Base-by-base conservation (phyloP, 495 filamentous ascomycete species). In the Aspergillus kassunensis region DNA sequence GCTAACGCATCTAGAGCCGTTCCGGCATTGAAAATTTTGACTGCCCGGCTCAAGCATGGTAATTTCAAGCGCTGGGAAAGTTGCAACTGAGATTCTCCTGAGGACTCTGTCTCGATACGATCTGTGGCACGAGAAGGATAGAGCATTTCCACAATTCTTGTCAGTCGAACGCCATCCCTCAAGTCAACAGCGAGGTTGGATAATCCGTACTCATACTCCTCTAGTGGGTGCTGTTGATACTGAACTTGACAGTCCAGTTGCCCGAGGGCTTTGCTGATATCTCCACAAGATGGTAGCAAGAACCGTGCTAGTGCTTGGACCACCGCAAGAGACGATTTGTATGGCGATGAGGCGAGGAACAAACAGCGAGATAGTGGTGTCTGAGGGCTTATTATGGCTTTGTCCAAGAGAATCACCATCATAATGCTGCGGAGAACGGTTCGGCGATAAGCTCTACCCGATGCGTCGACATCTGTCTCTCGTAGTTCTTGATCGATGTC, bases 161-260 rank as follows among this genome's bases (percentile, higher is more conserved):
- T 76, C 39, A 88, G 62, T 50, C 79, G 68, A 13, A 88, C 69
- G 3, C 84, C 84, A 62, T 88, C 81, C 44, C 84, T 74, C 24
- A 88, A 65, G 60, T 88, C 84, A 3, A 81, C 72, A 1, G 84
- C 84, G 19, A 88, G 68, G 58, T 86, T 87, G 7, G 66, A 60
- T 27, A 87, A 78, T 12, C 58, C 61, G 53, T 82, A 87, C 2
- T 73, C 67, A 56, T 79, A 83, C 56, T 88, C 84, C 47, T 81
- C 68, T 11, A 86, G 67, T 6, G 75, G 74, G 45, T 77, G 70
- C 59, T 88, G 84, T 7, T 71, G 63, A 52, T 80, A 73, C 9
- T 60, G 54, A 7, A 84, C 50, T n/a, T 70, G 67, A 62, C 80
- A 87, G 42, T 78, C 74, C 15, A 87, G 61, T 59, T 84, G 81